A percentile compares a stretch with the other conserved stretches of the same genome.
Conservation (phyloP, 106 monocot species). For the Platanthera zijinensis region DNA sequence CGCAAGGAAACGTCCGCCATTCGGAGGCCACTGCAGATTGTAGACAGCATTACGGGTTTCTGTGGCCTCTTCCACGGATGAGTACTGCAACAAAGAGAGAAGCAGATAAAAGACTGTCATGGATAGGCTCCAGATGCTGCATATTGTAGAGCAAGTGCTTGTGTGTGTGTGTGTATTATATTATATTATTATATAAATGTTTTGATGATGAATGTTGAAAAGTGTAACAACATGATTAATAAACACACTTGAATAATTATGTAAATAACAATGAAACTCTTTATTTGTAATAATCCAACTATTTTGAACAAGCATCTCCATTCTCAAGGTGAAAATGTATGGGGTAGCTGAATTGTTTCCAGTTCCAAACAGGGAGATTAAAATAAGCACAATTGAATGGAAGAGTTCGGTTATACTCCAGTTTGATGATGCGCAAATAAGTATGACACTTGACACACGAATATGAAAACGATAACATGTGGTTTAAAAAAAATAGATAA, state of each 20-base stretch:
- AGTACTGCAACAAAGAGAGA: constrained; percentile 38
- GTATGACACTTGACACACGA: neutral
- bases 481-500: neutral
- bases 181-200: neutral
- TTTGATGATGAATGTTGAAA: too few species aligned
- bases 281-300: too few species aligned
- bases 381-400: neutral
- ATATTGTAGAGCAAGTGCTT: neutral
- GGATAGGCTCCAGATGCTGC: too few species aligned
- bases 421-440: neutral
- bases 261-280: too few species aligned
- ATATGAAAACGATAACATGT: neutral
- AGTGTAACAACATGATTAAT: too few species aligned
- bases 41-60: constrained; percentile 76
- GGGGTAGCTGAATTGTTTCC: too few species aligned
- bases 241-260: too few species aligned
- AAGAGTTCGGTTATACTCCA: neutral
- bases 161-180: neutral
- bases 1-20: constrained; percentile 60
- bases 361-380: too few species aligned
- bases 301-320: too few species aligned
- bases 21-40: constrained; percentile 88
- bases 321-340: too few species aligned
- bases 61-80: constrained; percentile 60
- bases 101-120: too few species aligned